Percentiles rank a stretch among this genome's conserved stretches.
phyloP scores from a whole-genome alignment of 768 basidiomycete genomes.

The Boletus sp. region DNA sequence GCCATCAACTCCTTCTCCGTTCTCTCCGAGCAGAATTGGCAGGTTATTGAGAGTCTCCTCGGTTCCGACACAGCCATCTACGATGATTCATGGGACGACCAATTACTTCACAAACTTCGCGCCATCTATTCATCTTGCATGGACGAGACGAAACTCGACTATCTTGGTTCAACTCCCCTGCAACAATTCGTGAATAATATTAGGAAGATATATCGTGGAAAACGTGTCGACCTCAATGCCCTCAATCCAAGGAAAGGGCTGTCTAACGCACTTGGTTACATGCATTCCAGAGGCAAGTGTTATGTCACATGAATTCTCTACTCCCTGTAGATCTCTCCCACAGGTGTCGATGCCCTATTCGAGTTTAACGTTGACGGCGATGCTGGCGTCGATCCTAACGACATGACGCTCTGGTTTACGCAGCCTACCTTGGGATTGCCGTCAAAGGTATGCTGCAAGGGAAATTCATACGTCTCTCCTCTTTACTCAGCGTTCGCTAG shows the following conservation, averaged over 20 bases:
- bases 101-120: conserved; percentile 63
- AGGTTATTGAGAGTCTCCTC: conserved; percentile 71
- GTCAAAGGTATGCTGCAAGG: conserved; percentile 58
- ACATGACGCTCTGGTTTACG: conserved; percentile 82
- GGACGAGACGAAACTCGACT: conserved; percentile 74
- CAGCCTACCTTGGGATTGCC: conserved; percentile 83
- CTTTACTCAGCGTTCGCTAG: conserved; percentile 34
- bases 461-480: not conserved
- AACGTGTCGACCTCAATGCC: conserved; percentile 39
- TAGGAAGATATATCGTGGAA: conserved; percentile 55
- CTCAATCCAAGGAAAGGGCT: conserved; percentile 50
- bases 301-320: not conserved
- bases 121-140: conserved; percentile 80
- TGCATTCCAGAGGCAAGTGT: conserved; percentile 78
- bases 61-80: conserved; percentile 43
- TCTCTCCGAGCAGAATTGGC: conserved; percentile 73
- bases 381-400: conserved; percentile 79
- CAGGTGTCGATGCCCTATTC: conserved; percentile 79
- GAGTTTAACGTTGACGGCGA: conserved; percentile 88
- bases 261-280: conserved; percentile 79
- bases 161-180: conserved; percentile 70
- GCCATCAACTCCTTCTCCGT: conserved; percentile 69
- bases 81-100: conserved; percentile 46
- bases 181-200: conserved; percentile 63
- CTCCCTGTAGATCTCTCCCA: not conserved